Evolutionary conservation across 805 yeast species (phyloP).

Genomic region (Nakazawaea siamensis): DNA sequence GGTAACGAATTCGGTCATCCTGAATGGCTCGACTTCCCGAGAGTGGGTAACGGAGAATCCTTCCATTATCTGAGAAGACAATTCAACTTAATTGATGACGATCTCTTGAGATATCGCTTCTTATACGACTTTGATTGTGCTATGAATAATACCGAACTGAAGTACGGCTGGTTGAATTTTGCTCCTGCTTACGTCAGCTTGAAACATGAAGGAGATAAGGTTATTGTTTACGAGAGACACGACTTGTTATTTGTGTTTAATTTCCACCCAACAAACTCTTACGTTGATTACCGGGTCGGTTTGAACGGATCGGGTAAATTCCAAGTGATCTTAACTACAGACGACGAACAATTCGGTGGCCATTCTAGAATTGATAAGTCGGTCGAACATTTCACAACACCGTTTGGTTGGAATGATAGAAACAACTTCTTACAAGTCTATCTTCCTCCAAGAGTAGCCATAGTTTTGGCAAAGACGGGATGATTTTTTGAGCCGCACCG

Average conservation of each 20-base stretch:
- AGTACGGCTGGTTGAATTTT: constrained; percentile 62
- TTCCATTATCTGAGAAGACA: constrained; percentile 95
- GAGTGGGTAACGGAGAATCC: constrained; percentile 78
- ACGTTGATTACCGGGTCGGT: constrained; percentile 85
- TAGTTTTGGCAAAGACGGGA: constrained; percentile 40
- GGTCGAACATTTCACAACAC: constrained; percentile 56
- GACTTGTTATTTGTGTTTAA: constrained; percentile 82
- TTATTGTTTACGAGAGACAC: constrained; percentile 81
- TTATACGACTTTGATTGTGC: constrained; percentile 78
- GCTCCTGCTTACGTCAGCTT: constrained; percentile 78
- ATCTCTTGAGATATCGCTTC: constrained; percentile 68
- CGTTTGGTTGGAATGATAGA: constrained; percentile 75
- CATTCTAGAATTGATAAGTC: constrained; percentile 61
- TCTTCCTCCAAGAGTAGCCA: constrained; percentile 69
- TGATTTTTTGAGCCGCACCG: neutral
- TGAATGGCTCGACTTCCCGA: constrained; percentile 97
- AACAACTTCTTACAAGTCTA: constrained; percentile 68
- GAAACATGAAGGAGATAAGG: constrained; percentile 84
- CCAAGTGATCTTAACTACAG: constrained; percentile 68
- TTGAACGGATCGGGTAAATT: constrained; percentile 74
- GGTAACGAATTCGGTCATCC: constrained; percentile 99
- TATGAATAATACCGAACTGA: constrained; percentile 69
- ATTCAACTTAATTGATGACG: constrained; percentile 79
- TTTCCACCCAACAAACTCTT: constrained; percentile 81
- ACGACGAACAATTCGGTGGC: constrained; percentile 69